Conservation (phyloP, 306 rosid genomes). For the Sesbania bispinosa region DNA sequence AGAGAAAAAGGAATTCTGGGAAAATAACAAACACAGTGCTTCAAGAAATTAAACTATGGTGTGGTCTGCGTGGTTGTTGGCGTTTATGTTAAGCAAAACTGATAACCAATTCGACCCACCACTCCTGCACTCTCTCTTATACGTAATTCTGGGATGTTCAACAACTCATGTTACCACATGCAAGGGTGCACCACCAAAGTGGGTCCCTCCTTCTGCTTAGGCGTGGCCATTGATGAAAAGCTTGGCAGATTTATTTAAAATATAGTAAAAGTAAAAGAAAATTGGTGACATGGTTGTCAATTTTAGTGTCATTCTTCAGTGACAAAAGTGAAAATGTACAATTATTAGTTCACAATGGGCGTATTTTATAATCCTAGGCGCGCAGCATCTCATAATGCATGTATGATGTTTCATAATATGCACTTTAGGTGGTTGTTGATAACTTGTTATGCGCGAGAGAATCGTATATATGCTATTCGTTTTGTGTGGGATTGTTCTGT, state of each 20-base stretch:
- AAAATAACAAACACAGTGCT: neutral
- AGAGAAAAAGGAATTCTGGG: neutral
- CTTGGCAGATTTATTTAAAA: neutral
- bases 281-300: neutral
- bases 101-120: conserved; percentile 31
- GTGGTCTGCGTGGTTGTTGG: conserved; percentile 25
- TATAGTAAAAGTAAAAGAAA: neutral
- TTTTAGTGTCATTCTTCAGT: neutral
- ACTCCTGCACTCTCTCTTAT: neutral
- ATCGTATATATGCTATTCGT: conserved; percentile 15
- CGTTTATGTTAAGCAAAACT: conserved; percentile 1
- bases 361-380: neutral
- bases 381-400: conserved; percentile 1
- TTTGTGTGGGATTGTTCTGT: neutral
- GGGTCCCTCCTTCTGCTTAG: neutral
- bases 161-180: conserved; percentile 20
- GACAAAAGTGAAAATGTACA: neutral
- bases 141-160: neutral
- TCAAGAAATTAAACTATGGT: neutral
- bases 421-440: conserved; percentile 21
- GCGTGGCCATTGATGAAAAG: neutral
- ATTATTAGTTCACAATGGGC: neutral
- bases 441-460: conserved; percentile 2
- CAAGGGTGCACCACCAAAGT: neutral
- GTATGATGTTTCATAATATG: neutral